Base-by-base conservation (phyloP, 164 flowering plant species). In the Chimonanthus salicifolius region DNA sequence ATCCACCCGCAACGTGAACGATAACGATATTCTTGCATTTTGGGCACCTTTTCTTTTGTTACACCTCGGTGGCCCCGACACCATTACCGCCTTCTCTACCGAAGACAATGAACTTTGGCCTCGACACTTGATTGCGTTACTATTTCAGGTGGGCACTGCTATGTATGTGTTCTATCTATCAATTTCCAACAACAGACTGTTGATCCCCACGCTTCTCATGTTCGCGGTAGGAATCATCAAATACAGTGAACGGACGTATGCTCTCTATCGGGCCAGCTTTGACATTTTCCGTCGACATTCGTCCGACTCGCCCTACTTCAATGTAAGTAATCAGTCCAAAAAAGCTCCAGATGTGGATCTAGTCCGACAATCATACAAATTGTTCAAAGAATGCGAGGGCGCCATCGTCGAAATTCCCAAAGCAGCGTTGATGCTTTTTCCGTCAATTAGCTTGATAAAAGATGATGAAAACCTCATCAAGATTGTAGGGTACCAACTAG, bases 41-140 rank as follows among this genome's bases (percentile, higher is more conserved):
- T 88, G 91, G 91, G 83, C 91, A n/a, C 89, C 89, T 0, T 86
- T 88, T 71, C 87, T 88, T 9, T 66, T 88, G 51, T 58, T 88
- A 3, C 91, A 88, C 70, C 87, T 86, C n/a, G 91, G 91, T 15
- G 91, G 91, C n/a, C 89, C 91, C 1, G 91, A 88, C 77, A 85
- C 87, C 60, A 88, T 86, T 45, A 88, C 91, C 7, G 88, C 91
- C 5, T 82, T 83, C 47, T 78, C 91, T 46, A 83, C 85, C 0
- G 91, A 86, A 45, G 89, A 88, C 70, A 85, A 86, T 58, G 88
- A 84, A 78, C 83, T 88, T 18, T 88, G 88, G 88, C 74, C 74
- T 1, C 54, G 89, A 70, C 87, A 86, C 70, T 51, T 81, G 33
- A 72, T 87, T 18, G 83, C 83, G 1, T 78, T 88, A 7, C 0